A percentile compares a stretch with the other conserved stretches of the same genome.
Evolutionary conservation across 495 filamentous ascomycete species (phyloP).

Genomic region (Aspergillus kassunensis): DNA sequence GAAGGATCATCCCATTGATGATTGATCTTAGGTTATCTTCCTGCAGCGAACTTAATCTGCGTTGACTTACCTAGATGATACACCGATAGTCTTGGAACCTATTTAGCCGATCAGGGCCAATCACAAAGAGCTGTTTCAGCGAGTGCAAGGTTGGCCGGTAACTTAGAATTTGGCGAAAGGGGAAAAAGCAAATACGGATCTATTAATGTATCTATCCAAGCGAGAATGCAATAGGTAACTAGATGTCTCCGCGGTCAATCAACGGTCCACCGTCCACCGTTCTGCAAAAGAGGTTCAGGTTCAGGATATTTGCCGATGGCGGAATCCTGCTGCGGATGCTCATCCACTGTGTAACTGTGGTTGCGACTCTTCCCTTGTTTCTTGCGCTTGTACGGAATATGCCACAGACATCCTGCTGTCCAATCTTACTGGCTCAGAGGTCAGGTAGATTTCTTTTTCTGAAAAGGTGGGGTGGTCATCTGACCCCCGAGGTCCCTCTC

Average conservation of each 20-base stretch:
- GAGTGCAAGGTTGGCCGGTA: not conserved
- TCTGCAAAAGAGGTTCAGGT: no score
- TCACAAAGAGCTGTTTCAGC: not conserved
- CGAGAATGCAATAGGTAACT: not conserved
- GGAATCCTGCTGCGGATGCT: no score
- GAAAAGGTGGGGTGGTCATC: not conserved
- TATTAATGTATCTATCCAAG: not conserved
- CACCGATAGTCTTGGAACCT: not conserved
- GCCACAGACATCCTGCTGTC: no score
- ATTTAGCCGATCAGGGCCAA: not conserved
- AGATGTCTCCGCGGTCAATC: no score
- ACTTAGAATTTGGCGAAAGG: not conserved
- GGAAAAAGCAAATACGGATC: not conserved
- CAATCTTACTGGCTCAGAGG: no score
- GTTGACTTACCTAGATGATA: not conserved
- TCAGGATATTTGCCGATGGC: not conserved
- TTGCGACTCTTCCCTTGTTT: no score
- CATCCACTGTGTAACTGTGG: no score
- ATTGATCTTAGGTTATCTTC: conserved; percentile 10
- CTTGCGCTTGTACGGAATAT: no score
- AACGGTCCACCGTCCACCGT: no score
- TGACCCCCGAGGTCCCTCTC: not conserved
- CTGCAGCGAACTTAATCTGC: conserved; percentile 7
- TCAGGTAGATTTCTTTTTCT: not conserved
- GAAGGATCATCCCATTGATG: not conserved